A percentile compares a stretch with the other conserved stretches of the same genome.
Conservation (phyloP, 495 filamentous ascomycete species). For the Parachaetomium inaequale region DNA sequence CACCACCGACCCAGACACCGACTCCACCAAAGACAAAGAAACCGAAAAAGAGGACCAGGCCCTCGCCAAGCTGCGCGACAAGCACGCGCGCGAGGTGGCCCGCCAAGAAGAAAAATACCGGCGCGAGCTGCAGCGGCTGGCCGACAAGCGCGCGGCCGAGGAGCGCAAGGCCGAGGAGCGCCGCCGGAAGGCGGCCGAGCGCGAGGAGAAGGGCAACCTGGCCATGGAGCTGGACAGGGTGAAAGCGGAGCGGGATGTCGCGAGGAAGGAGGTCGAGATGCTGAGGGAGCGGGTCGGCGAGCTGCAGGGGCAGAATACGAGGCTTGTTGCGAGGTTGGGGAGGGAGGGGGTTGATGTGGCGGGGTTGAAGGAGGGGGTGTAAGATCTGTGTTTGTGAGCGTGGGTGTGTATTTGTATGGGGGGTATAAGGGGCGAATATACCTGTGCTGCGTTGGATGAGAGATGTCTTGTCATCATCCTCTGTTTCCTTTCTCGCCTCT, state of each 20-base stretch:
- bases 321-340: slow-evolving; percentile 51
- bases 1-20: neutral
- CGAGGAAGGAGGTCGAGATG: slow-evolving; percentile 59
- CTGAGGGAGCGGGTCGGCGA: slow-evolving; percentile 59
- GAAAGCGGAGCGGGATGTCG: slow-evolving; percentile 52
- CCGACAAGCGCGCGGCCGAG: slow-evolving; percentile 57
- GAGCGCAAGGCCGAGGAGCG: slow-evolving; percentile 59
- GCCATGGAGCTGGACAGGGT: slow-evolving; percentile 49
- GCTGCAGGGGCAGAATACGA: slow-evolving; percentile 64
- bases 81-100: slow-evolving; percentile 55
- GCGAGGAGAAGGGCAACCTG: slow-evolving; percentile 51
- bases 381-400: neutral
- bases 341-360: slow-evolving; percentile 14
- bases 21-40: neutral
- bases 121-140: slow-evolving; percentile 59
- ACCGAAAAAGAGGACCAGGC: slow-evolving; percentile 31
- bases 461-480: no score
- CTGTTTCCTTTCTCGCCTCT: no score
- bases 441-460: no score
- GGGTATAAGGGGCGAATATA: neutral
- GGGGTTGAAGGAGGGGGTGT: neutral
- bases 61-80: slow-evolving; percentile 53
- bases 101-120: slow-evolving; percentile 64
- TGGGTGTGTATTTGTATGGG: neutral
- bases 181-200: slow-evolving; percentile 49